Conservation (phyloP, 2,329 filamentous ascomycete genomes). For the Amauroascus niger region DNA sequence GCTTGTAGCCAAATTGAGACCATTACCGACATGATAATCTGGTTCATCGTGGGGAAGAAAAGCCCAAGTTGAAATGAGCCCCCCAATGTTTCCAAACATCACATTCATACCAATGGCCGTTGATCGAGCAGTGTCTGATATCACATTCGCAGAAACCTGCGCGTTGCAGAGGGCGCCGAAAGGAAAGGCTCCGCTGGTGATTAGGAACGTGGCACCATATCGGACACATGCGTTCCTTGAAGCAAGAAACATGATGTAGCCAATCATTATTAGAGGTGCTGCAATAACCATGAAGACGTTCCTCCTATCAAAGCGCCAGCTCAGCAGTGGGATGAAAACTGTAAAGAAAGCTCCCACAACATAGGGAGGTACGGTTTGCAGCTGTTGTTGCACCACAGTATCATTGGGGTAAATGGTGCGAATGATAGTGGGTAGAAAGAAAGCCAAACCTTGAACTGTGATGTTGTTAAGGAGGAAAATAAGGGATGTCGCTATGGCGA, state of each 20-base stretch:
- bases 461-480: slow-evolving; percentile 54
- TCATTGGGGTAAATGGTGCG: slow-evolving; percentile 11
- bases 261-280: slow-evolving; percentile 8
- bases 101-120: slow-evolving; percentile 15
- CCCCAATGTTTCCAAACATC: slow-evolving; percentile 14
- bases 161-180: slow-evolving; percentile 11
- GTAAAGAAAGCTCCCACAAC: slow-evolving; percentile 13
- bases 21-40: slow-evolving; percentile 61
- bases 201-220: slow-evolving; percentile 14
- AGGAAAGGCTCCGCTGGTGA: slow-evolving; percentile 14
- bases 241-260: slow-evolving; percentile 15
- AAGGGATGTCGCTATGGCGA: slow-evolving; percentile 12
- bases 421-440: slow-evolving; percentile 16
- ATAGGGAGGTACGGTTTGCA: slow-evolving; percentile 17
- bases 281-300: slow-evolving; percentile 10
- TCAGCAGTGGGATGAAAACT: slow-evolving; percentile 12
- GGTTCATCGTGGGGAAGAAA: slow-evolving; percentile 43
- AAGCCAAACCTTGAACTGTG: slow-evolving; percentile 57
- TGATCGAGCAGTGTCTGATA: slow-evolving; percentile 15
- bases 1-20: slow-evolving; percentile 56
- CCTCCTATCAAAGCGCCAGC: slow-evolving; percentile 12
- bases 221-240: slow-evolving; percentile 8
- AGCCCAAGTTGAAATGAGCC: slow-evolving; percentile 16
- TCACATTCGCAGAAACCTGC: slow-evolving; percentile 13
- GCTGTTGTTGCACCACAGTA: slow-evolving; percentile 30